Percentiles rank a stretch among this genome's conserved stretches.
Conservation (phyloP, 169 alveolate species). For the Ichthyophthirius multifiliis region DNA sequence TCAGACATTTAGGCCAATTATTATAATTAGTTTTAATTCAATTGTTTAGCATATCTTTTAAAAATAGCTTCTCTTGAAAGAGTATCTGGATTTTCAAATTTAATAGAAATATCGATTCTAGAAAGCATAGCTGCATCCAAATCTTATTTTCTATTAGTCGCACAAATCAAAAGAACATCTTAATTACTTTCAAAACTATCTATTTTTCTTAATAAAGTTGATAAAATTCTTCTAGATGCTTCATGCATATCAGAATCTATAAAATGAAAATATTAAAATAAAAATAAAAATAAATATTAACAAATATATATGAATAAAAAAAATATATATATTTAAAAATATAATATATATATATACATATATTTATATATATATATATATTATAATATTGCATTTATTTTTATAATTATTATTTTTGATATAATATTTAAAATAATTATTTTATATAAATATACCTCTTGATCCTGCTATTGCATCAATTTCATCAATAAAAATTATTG, state of each 20-base stretch:
- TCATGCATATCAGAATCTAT: slow-evolving; percentile 74
- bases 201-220: slow-evolving; percentile 79
- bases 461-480: slow-evolving; percentile 83
- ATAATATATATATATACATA: too few species aligned
- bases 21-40: slow-evolving; percentile 50
- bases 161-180: slow-evolving; percentile 81
- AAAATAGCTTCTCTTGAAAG: slow-evolving; percentile 72
- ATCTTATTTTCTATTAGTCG: slow-evolving; percentile 87
- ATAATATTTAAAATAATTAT: too few species aligned
- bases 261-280: not conserved
- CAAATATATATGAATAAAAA: too few species aligned
- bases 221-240: slow-evolving; percentile 82
- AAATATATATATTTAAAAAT: too few species aligned
- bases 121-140: slow-evolving; percentile 84
- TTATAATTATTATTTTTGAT: not conserved
- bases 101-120: slow-evolving; percentile 69
- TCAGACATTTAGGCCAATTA: slow-evolving; percentile 58
- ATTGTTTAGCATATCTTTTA: slow-evolving; percentile 80
- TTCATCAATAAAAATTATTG: slow-evolving; percentile 87
- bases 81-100: slow-evolving; percentile 76
- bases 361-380: too few species aligned
- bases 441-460: slow-evolving; percentile 73
- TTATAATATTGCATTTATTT: not conserved
- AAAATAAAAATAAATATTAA: not conserved
- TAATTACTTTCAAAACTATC: slow-evolving; percentile 85